Evolutionary conservation across 352 stramenopile species (phyloP).

Genomic region (Pythium sp.): DNA sequence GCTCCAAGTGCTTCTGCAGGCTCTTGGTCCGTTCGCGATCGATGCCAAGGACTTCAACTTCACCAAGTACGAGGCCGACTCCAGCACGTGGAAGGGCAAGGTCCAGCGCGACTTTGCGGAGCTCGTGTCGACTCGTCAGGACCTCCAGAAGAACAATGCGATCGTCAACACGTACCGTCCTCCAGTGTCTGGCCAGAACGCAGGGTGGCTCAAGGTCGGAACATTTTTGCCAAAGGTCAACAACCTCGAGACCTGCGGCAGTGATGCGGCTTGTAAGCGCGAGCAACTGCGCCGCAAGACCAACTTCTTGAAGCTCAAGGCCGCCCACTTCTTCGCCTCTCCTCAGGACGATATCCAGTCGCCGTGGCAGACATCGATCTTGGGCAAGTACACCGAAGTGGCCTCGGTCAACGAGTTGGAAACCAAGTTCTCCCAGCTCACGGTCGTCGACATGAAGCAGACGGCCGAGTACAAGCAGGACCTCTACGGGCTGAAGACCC

Average conservation of each 20-base stretch:
- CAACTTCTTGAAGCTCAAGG: slow-evolving; percentile 33
- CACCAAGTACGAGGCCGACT: slow-evolving; percentile 25
- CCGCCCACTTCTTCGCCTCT: slow-evolving; percentile 47
- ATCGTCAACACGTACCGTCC: slow-evolving; percentile 28
- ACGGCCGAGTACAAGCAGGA: slow-evolving; percentile 39
- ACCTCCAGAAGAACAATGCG: slow-evolving; percentile 23
- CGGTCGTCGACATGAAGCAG: slow-evolving; percentile 31
- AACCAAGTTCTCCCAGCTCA: slow-evolving; percentile 26
- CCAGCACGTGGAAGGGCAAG: slow-evolving; percentile 19
- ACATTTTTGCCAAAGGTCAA: slow-evolving; percentile 25
- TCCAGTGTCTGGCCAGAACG: slow-evolving; percentile 13
- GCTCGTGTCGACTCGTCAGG: slow-evolving; percentile 16
- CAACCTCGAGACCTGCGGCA: slow-evolving; percentile 28
- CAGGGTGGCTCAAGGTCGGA: slow-evolving; percentile 20
- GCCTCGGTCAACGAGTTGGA: slow-evolving; percentile 23
- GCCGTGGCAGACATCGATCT: slow-evolving; percentile 34
- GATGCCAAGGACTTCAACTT: slow-evolving; percentile 29
- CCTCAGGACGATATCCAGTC: slow-evolving; percentile 30
- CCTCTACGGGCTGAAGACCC: slow-evolving; percentile 32
- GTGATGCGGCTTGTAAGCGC: slow-evolving; percentile 20
- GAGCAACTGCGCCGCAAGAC: slow-evolving; percentile 25
- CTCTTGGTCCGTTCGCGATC: slow-evolving; percentile 24
- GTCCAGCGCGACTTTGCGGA: slow-evolving; percentile 35
- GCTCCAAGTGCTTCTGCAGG: slow-evolving; percentile 18
- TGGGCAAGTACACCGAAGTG: slow-evolving; percentile 42